Evolutionary conservation across 495 filamentous ascomycete species (phyloP).

Genomic region (Hyaloscypha hepaticicola): DNA sequence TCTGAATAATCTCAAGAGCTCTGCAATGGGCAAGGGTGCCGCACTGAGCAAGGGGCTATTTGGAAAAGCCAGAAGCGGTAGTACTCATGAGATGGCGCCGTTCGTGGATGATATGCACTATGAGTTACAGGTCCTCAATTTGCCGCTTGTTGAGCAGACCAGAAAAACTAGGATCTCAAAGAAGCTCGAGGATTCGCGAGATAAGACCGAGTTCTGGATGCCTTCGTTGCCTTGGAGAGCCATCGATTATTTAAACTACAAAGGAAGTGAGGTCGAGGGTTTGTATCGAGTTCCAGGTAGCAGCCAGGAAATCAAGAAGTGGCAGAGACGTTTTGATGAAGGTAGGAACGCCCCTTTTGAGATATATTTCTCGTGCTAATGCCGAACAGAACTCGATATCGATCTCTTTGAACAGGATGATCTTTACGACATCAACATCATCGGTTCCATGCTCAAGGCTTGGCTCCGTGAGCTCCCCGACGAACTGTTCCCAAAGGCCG

Average conservation of each 20-base stretch:
- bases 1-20: slow-evolving; percentile 70
- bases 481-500: slow-evolving; percentile 79
- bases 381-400: slow-evolving; percentile 67
- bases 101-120: slow-evolving; percentile 70
- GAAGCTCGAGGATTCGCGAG: slow-evolving; percentile 73
- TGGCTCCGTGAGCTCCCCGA: slow-evolving; percentile 94
- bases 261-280: slow-evolving; percentile 86
- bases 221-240: slow-evolving; percentile 87
- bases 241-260: slow-evolving; percentile 91
- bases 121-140: slow-evolving; percentile 72
- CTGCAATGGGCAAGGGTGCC: slow-evolving; percentile 67
- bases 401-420: slow-evolving; percentile 79
- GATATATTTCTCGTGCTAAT: slow-evolving; percentile 31
- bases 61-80: slow-evolving; percentile 67
- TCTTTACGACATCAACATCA: slow-evolving; percentile 90
- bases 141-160: slow-evolving; percentile 80
- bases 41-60: slow-evolving; percentile 78
- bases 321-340: slow-evolving; percentile 83
- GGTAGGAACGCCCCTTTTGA: slow-evolving; percentile 41
- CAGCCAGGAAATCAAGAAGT: slow-evolving; percentile 77
- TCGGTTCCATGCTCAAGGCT: slow-evolving; percentile 87
- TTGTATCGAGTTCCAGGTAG: slow-evolving; percentile 87
- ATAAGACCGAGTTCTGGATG: slow-evolving; percentile 98
- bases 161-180: slow-evolving; percentile 84
- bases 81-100: slow-evolving; percentile 63